These are phyloP conservation scores for Camellia japonica DNA, from an alignment of 148 eudicot species.

Conservation along the genomic window DNA sequence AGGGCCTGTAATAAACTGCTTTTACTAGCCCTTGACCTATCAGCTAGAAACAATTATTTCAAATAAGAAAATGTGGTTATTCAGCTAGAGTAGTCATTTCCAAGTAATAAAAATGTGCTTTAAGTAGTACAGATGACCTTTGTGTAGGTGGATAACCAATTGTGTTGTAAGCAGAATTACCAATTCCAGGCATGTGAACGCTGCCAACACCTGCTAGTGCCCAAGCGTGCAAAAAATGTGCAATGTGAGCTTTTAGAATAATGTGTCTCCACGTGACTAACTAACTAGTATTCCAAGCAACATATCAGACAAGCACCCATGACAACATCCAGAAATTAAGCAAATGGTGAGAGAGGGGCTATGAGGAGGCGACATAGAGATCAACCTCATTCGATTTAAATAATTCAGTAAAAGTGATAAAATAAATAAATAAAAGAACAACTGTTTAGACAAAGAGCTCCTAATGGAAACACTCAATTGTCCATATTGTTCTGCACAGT, in stretches of 20 bases:
- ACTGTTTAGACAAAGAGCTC: not conserved
- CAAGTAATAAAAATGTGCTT: conserved; percentile 56
- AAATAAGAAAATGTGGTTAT: conserved; percentile 24
- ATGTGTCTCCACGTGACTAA: conserved; percentile 60
- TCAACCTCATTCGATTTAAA: conserved; percentile 4
- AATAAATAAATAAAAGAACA: not conserved
- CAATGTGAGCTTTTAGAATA: conserved; percentile 73
- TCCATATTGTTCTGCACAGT: conserved; percentile 5
- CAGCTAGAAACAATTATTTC: conserved; percentile 32
- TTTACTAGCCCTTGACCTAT: conserved; percentile 24
- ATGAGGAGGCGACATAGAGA: conserved; percentile 7
- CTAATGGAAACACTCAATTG: not conserved
- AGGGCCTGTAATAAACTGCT: conserved; percentile 26
- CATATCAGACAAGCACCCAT: conserved; percentile 18
- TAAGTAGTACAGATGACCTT: conserved; percentile 97
- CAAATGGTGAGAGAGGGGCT: conserved; percentile 13
- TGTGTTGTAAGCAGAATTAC: conserved; percentile 92
- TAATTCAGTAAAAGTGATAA: not conserved
- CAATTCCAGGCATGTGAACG: conserved; percentile 87
- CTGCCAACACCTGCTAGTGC: conserved; percentile 99
- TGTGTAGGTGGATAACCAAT: conserved; percentile 95
- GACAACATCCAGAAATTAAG: not conserved
- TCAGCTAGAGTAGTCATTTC: conserved; percentile 29
- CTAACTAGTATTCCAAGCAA: conserved; percentile 34
- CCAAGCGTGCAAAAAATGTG: conserved; percentile 96